Percentiles rank a stretch among this genome's conserved stretches.
Evolutionary conservation across 2,329 filamentous ascomycete genomes (phyloP).

Genomic region (Bipolaris sorokiniana): DNA sequence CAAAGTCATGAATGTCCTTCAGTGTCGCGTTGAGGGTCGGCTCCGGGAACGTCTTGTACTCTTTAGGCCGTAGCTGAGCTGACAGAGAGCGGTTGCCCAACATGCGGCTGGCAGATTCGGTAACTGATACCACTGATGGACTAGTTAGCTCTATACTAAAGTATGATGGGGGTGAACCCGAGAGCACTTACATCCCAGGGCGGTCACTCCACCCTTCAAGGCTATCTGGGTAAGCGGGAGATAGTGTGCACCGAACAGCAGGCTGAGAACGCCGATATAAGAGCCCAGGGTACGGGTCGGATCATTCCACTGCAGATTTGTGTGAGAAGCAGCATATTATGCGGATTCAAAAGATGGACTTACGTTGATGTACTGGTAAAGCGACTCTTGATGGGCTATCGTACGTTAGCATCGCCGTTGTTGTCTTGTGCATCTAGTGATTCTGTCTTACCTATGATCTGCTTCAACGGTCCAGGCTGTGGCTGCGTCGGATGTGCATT

Average conservation of each 20-base stretch:
- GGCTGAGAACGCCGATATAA: neutral
- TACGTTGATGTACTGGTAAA: neutral
- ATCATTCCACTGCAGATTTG: neutral
- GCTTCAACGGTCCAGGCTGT: neutral
- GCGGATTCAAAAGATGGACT: neutral
- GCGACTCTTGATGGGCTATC: neutral
- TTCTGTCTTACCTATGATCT: neutral
- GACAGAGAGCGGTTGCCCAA: neutral
- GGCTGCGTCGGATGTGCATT: neutral
- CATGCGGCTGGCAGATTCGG: neutral
- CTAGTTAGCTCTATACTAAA: neutral
- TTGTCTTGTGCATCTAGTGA: neutral
- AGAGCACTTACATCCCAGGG: neutral
- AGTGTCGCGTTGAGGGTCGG: slow-evolving; percentile 1
- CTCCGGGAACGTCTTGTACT: slow-evolving; percentile 1
- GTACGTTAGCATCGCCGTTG: neutral
- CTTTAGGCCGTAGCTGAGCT: neutral
- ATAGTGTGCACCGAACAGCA: slow-evolving; percentile 5
- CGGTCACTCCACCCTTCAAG: slow-evolving; percentile 3
- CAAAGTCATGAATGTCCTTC: slow-evolving; percentile 1
- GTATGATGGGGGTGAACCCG: neutral
- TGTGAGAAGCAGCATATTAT: neutral
- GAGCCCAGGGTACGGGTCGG: neutral
- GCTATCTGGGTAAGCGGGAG: slow-evolving; percentile 5
- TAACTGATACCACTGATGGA: slow-evolving; percentile 1